Evolutionary conservation across 352 stramenopile genomes (phyloP), one percentile per base, ranked within the genome.

Genomic region (Phytophthora melonis): DNA sequence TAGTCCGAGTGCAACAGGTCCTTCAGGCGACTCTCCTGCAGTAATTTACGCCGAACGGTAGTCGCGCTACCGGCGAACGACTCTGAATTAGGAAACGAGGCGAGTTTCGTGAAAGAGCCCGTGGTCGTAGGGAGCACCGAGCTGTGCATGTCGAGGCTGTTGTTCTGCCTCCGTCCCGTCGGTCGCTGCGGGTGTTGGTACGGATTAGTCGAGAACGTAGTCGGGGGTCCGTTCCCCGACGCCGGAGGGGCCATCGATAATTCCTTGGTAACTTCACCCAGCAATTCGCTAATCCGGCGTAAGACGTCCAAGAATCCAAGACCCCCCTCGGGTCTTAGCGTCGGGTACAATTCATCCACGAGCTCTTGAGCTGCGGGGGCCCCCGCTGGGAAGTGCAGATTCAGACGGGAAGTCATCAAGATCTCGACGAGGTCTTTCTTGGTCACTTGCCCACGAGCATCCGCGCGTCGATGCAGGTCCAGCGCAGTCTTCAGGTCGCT

Each of bases 401-500:
- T 86, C 11, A 94, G 66, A 0, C 88, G 78, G 3, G 88, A 93
- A 0, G 84, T 86, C 32, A 90, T 65, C 4, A 94, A 72, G 39
- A 94, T 91, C 43, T 93, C 88, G 0, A 77, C 79, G 0, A 94
- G 68, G 19, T 93, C 86, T 9, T 80, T 39, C 57, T 81, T 87
- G 21, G 69, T 84, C 6, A 94, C 84, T 57, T 91, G 83, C 13
- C 87, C 84, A 16, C 89, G 83, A 53, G 81, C 76, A 64, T 91
- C 84, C 9, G 84, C 75, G 25, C 81, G 70, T 4, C 80, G 84
- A 49, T 93, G 82, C 27, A 93, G 64, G 49, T 93, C 87, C 30
- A 94, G 78, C 4, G 87, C 84, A 39, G 76, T 91, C 66, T 94
- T 94, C 18, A 94, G 73, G 19, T 93, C 86, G 19, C 83, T 79